A percentile compares a stretch with the other conserved stretches of the same genome.
Conservation (phyloP, 306 rosid species). For the Pyrus betulifolia region DNA sequence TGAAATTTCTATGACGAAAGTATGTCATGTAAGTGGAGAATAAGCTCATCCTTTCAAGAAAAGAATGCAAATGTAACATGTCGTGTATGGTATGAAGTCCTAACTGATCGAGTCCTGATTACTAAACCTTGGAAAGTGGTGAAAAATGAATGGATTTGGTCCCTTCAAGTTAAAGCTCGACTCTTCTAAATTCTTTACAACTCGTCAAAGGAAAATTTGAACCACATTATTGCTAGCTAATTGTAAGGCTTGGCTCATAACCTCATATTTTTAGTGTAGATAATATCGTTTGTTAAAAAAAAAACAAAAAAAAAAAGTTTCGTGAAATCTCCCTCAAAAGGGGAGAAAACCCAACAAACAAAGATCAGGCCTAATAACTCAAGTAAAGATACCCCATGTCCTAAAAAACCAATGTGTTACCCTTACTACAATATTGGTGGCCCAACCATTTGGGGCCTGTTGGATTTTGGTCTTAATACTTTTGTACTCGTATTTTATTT, state of each 20-base stretch:
- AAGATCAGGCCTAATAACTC: not conserved
- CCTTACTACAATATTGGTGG: not conserved
- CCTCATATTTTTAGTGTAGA: fast-evolving
- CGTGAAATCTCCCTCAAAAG: not conserved
- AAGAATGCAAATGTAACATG: not conserved
- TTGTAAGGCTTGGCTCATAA: fast-evolving
- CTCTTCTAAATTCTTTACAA: too few species aligned
- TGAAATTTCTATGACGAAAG: too few species aligned
- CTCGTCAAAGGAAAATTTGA: too few species aligned
- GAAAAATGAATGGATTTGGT: not conserved
- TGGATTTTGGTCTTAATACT: not conserved
- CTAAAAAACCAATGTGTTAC: too few species aligned
- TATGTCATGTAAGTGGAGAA: too few species aligned
- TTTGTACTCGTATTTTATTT: not conserved
- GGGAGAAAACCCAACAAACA: not conserved
- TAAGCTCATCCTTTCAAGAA: too few species aligned
- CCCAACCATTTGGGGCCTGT: not conserved
- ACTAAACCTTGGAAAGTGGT: not conserved
- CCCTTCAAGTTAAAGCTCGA: not conserved
- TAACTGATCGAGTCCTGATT: not conserved
- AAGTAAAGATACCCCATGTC: not conserved
- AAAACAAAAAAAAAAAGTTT: too few species aligned
- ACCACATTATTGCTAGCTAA: too few species aligned
- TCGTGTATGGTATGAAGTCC: not conserved
- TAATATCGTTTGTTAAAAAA: too few species aligned